A percentile compares a stretch with the other conserved stretches of the same genome.
phyloP scores from a whole-genome alignment of 108 stramenopile species.

The Skeletonema marinoi region DNA sequence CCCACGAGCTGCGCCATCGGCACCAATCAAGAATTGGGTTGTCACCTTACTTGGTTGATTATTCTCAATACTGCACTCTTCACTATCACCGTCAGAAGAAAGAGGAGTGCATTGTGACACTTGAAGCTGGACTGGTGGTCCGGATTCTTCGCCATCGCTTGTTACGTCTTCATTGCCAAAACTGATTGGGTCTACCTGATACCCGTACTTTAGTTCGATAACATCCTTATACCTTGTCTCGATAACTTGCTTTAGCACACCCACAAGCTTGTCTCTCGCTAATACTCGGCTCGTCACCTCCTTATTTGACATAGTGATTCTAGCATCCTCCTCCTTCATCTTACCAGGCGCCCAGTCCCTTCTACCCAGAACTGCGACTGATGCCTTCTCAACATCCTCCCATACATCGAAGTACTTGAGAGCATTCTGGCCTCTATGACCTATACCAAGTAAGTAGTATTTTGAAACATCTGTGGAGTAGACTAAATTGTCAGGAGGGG shows the following conservation, averaged over 20 bases:
- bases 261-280: conserved; percentile 50
- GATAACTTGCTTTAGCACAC: conserved; percentile 24
- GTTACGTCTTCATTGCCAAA: conserved; percentile 19
- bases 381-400: conserved; percentile 37
- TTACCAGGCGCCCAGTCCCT: conserved; percentile 60
- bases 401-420: conserved; percentile 46
- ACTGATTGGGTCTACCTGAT: conserved; percentile 30
- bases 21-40: conserved; percentile 36
- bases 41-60: conserved; percentile 4
- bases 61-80: conserved; percentile 24
- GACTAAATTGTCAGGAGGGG: conserved; percentile 14
- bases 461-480: conserved; percentile 36
- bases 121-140: conserved; percentile 17
- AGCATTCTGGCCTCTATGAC: conserved; percentile 59
- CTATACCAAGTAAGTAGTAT: conserved; percentile 58
- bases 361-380: conserved; percentile 50
- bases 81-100: background rate
- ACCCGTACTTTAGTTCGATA: conserved; percentile 36
- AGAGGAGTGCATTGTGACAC: conserved; percentile 28
- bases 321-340: conserved; percentile 27
- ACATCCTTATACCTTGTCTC: conserved; percentile 14
- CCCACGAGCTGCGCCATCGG: conserved; percentile 43
- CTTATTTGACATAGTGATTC: conserved; percentile 29
- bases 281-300: conserved; percentile 33
- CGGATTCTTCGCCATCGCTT: background rate